Base-by-base conservation (phyloP, 2,329 filamentous ascomycete genomes). In the Fusarium armeniacum region DNA sequence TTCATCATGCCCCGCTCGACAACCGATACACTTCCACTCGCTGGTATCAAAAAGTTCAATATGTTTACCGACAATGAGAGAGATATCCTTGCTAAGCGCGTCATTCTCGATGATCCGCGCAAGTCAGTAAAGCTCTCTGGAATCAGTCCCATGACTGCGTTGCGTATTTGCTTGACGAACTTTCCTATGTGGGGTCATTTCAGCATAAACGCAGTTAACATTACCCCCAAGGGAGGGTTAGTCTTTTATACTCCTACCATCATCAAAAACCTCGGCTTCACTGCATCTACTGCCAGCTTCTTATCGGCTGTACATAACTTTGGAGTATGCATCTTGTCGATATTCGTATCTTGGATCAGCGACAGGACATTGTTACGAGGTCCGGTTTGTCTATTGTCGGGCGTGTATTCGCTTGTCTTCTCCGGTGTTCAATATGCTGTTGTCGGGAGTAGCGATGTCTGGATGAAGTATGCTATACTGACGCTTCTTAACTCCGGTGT, bases 171-270 rank as follows among this genome's bases (percentile, higher is more conserved):
- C 1, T 46, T 62, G 13, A 62, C 59, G 0, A 62, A 45, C 10
- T 62, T 62, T 8, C 57, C 45, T 0, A 54, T 62, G 38, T 62
- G 57, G 59, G 59, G 57, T 0, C 59, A 62, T 16, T 62, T 62
- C 8, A 44, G 45, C 6, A 54, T 62, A 3, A 62, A 62, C 1
- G 57, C 22, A 0, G 40, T 62, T 0, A 61, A 58, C 0, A 45
- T 62, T 1, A 45, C 57, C 0, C 59, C 59, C 0, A 62, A 62
- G 18, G 59, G 59, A 0, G 59, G 59, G 0, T 24, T 62, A 0
- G 40, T 53, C 8, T 53, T 62, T 2, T 62, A 62, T 33, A 62
- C 46, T 6, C 59, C 59, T 0, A 45, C 59, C 2, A 62, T 62
- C 1, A 62, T 62, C 5, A 62, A 62, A 12, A 62, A 62, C 1